Conservation (phyloP, 495 filamentous ascomycete species). For the Mycothermus thermophilus region DNA sequence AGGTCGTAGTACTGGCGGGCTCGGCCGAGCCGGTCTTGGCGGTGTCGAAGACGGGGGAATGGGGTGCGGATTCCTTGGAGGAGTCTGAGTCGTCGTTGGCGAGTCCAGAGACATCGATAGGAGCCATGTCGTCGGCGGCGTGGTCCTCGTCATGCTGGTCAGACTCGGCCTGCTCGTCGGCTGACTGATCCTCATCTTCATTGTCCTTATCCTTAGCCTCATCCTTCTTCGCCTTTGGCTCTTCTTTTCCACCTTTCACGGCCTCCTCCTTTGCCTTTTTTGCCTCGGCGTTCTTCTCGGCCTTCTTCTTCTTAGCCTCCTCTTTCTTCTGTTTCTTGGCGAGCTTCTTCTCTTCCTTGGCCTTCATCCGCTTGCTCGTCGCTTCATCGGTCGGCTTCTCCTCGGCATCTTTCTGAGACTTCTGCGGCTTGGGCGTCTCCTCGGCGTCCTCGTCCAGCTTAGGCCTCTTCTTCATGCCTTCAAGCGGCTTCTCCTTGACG, state of each 20-base stretch:
- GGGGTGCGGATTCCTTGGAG: slow-evolving; percentile 35
- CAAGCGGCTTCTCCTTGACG: slow-evolving; percentile 39
- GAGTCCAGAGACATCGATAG: slow-evolving; percentile 35
- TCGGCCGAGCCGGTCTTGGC: slow-evolving; percentile 27
- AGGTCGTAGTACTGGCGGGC: slow-evolving; percentile 50
- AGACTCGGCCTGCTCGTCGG: not conserved
- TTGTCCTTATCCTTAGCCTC: slow-evolving; percentile 1
- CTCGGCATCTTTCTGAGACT: slow-evolving; percentile 33
- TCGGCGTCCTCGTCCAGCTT: slow-evolving; percentile 35
- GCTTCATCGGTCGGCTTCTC: slow-evolving; percentile 15
- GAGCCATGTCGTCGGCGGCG: slow-evolving; percentile 15
- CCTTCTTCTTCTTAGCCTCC: slow-evolving; percentile 18
- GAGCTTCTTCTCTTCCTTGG: slow-evolving; percentile 24
- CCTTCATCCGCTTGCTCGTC: slow-evolving; percentile 17
- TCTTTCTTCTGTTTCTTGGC: slow-evolving; percentile 22
- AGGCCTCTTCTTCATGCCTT: slow-evolving; percentile 37
- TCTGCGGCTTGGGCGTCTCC: slow-evolving; percentile 17
- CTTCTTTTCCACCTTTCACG: not conserved
- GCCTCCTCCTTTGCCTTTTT: slow-evolving; percentile 8
- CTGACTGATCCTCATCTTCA: not conserved
- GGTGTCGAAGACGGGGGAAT: slow-evolving; percentile 53
- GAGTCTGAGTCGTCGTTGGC: slow-evolving; percentile 32
- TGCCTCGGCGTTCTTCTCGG: slow-evolving; percentile 14
- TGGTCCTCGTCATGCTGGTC: not conserved
- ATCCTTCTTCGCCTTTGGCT: not conserved